Conservation (phyloP, 805 yeast species). For the Saccharomycopsis sp. region DNA sequence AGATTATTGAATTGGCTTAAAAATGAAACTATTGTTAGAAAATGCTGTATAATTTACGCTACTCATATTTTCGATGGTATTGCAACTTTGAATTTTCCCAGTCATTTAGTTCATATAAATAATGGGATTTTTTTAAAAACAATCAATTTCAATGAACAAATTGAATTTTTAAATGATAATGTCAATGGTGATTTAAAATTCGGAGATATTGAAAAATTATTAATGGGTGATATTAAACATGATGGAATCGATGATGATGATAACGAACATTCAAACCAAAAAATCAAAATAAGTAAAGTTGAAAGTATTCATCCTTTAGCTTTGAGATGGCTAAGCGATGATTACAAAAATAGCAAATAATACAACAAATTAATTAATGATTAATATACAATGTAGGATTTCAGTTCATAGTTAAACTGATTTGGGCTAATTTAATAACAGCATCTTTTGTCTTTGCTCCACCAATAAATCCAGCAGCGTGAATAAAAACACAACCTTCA, state of each 20-base stretch:
- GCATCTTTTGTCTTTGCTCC: conserved; percentile 78
- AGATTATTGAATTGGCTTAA: conserved; percentile 60
- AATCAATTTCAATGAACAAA: conserved; percentile 26
- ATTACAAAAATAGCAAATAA: conserved; percentile 20
- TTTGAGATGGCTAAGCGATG: conserved; percentile 50
- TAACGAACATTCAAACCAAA: conserved; percentile 20
- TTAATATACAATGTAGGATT: too few relatives aligned
- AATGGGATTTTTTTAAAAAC: conserved; percentile 44
- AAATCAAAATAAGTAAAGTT: conserved; percentile 31
- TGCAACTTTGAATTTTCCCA: conserved; percentile 66
- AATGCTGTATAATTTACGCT: conserved; percentile 78
- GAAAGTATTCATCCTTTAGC: conserved; percentile 66
- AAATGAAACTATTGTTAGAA: conserved; percentile 59
- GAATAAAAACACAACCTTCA: conserved; percentile 81
- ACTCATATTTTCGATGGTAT: conserved; percentile 97
- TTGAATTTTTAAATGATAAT: conserved; percentile 21
- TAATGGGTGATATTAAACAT: conserved; percentile 13
- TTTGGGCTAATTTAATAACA: conserved; percentile 61
- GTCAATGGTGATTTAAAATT: not conserved
- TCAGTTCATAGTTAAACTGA: not conserved
- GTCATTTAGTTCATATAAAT: conserved; percentile 66
- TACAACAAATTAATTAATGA: not conserved
- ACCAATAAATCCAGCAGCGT: conserved; percentile 96
- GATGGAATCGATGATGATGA: conserved; percentile 28
- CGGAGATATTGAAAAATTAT: conserved; percentile 6